Evolutionary conservation across 495 filamentous ascomycete genomes (phyloP).

Genomic region (Cudoniella acicularis): DNA sequence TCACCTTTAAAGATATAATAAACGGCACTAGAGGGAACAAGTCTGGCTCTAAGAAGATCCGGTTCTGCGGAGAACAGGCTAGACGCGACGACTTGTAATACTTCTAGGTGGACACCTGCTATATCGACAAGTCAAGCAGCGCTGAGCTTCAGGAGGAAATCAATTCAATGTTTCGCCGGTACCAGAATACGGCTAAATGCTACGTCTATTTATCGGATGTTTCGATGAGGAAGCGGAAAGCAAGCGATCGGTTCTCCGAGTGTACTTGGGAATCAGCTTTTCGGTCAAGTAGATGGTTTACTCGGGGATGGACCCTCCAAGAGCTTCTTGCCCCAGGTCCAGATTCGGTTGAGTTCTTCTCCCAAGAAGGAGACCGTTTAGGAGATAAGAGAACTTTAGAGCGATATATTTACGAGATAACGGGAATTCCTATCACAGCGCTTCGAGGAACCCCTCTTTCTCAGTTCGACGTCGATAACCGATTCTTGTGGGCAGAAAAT

Average conservation of each 20-base stretch:
- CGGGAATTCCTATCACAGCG: not conserved
- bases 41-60: slow-evolving; percentile 8
- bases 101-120: too few relatives aligned
- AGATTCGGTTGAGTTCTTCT: not conserved
- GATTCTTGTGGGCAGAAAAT: not conserved
- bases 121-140: slow-evolving; percentile 17
- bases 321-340: not conserved
- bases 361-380: not conserved
- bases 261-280: slow-evolving; percentile 10
- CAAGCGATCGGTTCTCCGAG: not conserved
- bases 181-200: slow-evolving; percentile 2
- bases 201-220: slow-evolving; percentile 14
- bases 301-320: too few relatives aligned
- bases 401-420: slow-evolving; percentile 3
- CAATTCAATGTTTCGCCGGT: slow-evolving; percentile 18
- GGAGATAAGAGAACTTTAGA: not conserved
- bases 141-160: slow-evolving; percentile 25
- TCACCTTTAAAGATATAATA: slow-evolving; percentile 14
- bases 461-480: not conserved
- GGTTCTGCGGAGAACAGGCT: slow-evolving; percentile 12
- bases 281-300: too few relatives aligned
- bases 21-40: not conserved
- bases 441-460: too few relatives aligned
- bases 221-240: not conserved
- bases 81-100: not conserved